Evolutionary conservation across 352 stramenopile genomes (phyloP).

Genomic region (Pythium aphanidermatum): DNA sequence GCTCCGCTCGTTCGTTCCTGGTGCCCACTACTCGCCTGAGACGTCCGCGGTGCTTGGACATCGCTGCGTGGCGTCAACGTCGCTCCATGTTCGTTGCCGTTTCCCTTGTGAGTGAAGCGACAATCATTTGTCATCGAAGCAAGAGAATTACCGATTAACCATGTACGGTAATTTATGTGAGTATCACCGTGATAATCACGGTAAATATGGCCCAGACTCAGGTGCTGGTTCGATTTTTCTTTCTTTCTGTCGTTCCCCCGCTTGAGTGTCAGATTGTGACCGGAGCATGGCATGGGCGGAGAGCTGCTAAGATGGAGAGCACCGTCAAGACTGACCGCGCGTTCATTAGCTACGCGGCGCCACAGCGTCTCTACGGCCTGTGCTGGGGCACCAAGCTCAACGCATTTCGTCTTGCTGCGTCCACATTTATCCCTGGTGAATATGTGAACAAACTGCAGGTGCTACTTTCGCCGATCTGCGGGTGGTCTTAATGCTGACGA

Average conservation of each 20-base stretch:
- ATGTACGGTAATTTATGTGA: neutral
- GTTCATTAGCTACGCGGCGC: constrained; percentile 68
- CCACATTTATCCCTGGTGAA: constrained; percentile 76
- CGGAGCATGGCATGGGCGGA: too few relatives aligned
- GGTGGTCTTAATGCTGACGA: neutral
- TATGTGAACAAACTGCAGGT: constrained; percentile 89
- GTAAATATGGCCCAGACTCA: too few relatives aligned
- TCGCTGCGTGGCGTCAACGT: too few relatives aligned
- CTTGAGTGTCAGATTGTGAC: neutral
- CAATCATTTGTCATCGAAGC: constrained; percentile 2
- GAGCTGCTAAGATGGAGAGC: constrained; percentile 12
- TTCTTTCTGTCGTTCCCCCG: neutral
- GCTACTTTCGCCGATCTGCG: neutral
- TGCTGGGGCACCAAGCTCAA: constrained; percentile 63
- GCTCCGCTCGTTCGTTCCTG: too few relatives aligned
- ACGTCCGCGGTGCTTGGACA: too few relatives aligned
- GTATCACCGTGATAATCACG: too few relatives aligned
- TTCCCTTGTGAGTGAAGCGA: too few relatives aligned
- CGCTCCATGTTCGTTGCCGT: too few relatives aligned
- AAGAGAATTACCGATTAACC: neutral
- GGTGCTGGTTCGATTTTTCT: too few relatives aligned
- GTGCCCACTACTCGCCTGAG: too few relatives aligned
- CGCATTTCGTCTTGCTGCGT: constrained; percentile 58
- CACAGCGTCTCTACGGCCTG: constrained; percentile 66
- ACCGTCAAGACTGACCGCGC: constrained; percentile 17